Base-by-base conservation (phyloP, 306 rosid genomes). In the Parietaria judaica region DNA sequence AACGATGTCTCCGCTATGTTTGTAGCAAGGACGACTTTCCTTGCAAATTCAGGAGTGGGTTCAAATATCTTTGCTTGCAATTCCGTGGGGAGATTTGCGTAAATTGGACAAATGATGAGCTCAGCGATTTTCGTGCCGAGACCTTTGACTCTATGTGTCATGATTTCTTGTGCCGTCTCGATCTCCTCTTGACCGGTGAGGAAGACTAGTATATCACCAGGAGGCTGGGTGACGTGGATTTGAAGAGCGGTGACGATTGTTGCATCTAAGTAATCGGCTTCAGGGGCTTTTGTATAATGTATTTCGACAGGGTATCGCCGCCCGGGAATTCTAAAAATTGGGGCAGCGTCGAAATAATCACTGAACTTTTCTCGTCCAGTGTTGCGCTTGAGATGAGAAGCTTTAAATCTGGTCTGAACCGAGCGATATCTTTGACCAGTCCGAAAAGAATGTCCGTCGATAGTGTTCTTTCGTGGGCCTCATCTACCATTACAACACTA, bases 401-500 rank as follows among this genome's bases (percentile, higher is more conserved):
- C 83, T 88, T 92, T 23, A 92, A 85, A 78, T 92, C 96, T 9
- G 96, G 96, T 57, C 96, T 85, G 62, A 92, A 92, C 48, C 94
- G 89, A 62, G 96, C 36, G 76, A 92, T 92, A 78, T 92, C 99
- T 85, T 92, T 92, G 50, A 92, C 99, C 60, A 92, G 73, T 46
- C 94, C 99, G 82, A 92, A 92, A 63, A 92, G 79, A 57, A 92
- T 85, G 80, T 92, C 96, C 51, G 99, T 92, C 63, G 99, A 92
- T 57, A 92, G 95, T 66, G 99, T 92, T 61, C 99, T 84, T 80
- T 92, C 99, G 60, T 92, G 99, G 78, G 96, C 99, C 90, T 92
- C 99, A 66, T 92, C 99, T 85, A 92, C 95, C 99, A 92, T 92
- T 72, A 88, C 86, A 73, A 92, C 96, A 82, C 99, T 91, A 68